phyloP scores from a whole-genome alignment of 2,329 filamentous ascomycete genomes.

The Curvularia lunata region DNA sequence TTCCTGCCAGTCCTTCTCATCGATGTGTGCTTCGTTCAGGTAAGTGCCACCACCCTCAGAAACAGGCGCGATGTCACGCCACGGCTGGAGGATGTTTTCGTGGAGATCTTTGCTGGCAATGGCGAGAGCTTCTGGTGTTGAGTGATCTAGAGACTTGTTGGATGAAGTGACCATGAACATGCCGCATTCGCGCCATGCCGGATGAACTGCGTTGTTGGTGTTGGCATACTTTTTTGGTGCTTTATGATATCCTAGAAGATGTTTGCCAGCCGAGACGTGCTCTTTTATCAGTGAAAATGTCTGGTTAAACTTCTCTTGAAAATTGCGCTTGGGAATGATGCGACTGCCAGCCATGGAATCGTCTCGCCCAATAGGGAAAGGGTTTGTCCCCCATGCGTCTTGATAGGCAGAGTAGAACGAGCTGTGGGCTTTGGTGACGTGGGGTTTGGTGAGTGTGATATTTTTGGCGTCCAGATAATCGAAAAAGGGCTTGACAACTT shows the following conservation, averaged over 20 bases:
- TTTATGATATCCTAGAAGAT: constrained; percentile 28
- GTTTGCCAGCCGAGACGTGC: constrained; percentile 22
- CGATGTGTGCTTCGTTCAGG: constrained; percentile 43
- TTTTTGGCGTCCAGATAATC: constrained; percentile 17
- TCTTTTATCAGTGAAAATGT: constrained; percentile 51
- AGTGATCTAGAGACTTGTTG: constrained; percentile 8
- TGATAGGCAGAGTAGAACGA: constrained; percentile 32
- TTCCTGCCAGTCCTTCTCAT: constrained; percentile 42
- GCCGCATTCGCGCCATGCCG: constrained; percentile 27
- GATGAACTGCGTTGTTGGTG: constrained; percentile 26
- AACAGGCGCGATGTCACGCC: constrained; percentile 18
- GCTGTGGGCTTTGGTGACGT: constrained; percentile 26
- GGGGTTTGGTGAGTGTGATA: constrained; percentile 29
- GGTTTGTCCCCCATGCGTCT: constrained; percentile 24
- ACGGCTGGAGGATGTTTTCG: constrained; percentile 22
- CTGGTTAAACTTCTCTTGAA: constrained; percentile 34
- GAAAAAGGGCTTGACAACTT: constrained; percentile 23
- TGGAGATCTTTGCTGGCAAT: constrained; percentile 14
- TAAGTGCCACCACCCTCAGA: constrained; percentile 35
- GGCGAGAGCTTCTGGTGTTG: constrained; percentile 20
- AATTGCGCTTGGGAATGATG: constrained; percentile 35
- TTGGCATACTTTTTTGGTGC: constrained; percentile 20
- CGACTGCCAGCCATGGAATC: constrained; percentile 35
- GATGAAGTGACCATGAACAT: constrained; percentile 23
- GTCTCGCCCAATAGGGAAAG: constrained; percentile 25